Evolutionary conservation across 106 monocot species (phyloP).

Genomic region (Platanthera zijinensis): DNA sequence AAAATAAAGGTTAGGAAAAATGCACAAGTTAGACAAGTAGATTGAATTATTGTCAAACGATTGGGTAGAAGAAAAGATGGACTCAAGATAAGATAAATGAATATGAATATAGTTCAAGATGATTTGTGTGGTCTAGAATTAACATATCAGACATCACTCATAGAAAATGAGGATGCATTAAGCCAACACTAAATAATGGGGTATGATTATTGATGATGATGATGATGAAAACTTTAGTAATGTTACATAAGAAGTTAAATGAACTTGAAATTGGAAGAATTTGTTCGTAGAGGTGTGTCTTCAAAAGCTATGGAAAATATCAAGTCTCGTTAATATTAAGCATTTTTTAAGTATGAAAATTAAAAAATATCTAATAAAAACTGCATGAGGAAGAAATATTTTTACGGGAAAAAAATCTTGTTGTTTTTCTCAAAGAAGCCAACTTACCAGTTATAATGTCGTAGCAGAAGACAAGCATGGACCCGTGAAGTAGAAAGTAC

Average conservation of each 20-base stretch:
- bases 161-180: no score
- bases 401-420: background rate
- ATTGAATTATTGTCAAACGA: no score
- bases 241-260: background rate
- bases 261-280: background rate
- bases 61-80: no score
- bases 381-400: background rate
- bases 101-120: no score
- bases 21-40: no score
- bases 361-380: background rate
- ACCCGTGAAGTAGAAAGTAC: slow-evolving; percentile 4
- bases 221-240: background rate
- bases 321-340: background rate
- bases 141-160: no score
- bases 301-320: background rate
- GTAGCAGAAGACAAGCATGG: slow-evolving; percentile 5
- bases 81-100: no score
- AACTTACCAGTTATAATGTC: slow-evolving; percentile 3
- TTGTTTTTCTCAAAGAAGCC: no score
- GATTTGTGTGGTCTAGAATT: no score
- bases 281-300: background rate
- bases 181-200: no score
- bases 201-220: no score
- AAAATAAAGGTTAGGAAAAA: no score
- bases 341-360: background rate